Conservation (phyloP, 345 rosid species). For the sweet orange (Citrus sinensis) region DVS_A1.0 CM039166.1:17052501-17053000, state of each 20-base stretch:
- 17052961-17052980: neutral
- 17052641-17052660: neutral
- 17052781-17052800: neutral
- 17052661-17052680: neutral
- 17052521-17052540: neutral
- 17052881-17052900: neutral
- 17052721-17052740: neutral
- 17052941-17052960: neutral
- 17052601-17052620: neutral
- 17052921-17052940: neutral
- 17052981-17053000: neutral
- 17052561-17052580: neutral
- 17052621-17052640: neutral
- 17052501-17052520: neutral
- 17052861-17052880: neutral
- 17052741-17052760: neutral
- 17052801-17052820: neutral
- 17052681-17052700: neutral
- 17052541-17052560: neutral
- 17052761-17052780: neutral
- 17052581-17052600: neutral
- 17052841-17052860: neutral
- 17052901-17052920: too few species aligned
- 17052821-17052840: neutral
- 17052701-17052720: neutral